Conservation (phyloP, 2,329 filamentous ascomycete genomes). For the Calonectria montana region DNA sequence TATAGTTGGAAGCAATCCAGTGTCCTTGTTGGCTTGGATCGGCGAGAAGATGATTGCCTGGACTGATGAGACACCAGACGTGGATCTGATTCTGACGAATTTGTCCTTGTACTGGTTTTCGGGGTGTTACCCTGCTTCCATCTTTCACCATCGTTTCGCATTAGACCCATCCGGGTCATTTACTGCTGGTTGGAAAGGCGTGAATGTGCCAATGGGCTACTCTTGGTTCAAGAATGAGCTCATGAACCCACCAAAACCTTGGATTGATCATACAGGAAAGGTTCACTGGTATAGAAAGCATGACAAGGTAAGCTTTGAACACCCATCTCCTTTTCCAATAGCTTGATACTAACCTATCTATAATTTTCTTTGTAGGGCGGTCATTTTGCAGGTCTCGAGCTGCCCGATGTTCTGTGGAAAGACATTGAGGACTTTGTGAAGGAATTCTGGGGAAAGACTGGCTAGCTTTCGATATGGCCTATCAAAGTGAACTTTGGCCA, state of each 20-base stretch:
- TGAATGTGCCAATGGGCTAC: constrained; percentile 12
- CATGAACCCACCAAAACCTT: constrained; percentile 1
- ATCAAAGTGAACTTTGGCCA: background rate
- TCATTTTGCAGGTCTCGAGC: constrained; percentile 32
- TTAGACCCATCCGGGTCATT: background rate
- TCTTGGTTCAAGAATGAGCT: constrained; percentile 14
- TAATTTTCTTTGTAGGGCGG: constrained; percentile 13
- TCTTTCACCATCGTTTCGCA: background rate
- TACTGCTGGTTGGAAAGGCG: background rate
- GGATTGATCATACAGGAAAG: constrained; percentile 7
- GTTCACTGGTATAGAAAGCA: constrained; percentile 11
- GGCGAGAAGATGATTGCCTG: constrained; percentile 11
- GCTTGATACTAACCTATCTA: background rate
- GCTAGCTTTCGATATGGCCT: background rate
- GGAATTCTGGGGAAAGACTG: constrained; percentile 6
- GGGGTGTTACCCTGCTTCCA: constrained; percentile 12
- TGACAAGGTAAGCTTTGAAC: background rate
- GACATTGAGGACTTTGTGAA: constrained; percentile 30
- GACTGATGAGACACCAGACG: constrained; percentile 3
- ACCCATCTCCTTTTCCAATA: background rate
- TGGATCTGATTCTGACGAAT: constrained; percentile 16
- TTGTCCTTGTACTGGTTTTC: constrained; percentile 19
- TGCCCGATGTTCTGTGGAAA: constrained; percentile 25
- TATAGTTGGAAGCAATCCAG: constrained; percentile 10
- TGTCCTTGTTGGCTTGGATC: constrained; percentile 10